A percentile compares a stretch with the other conserved stretches of the same genome.
These are phyloP conservation scores for Cyclotella cryptica DNA, from an alignment of 108 stramenopile species.

Conservation along the genomic window DNA sequence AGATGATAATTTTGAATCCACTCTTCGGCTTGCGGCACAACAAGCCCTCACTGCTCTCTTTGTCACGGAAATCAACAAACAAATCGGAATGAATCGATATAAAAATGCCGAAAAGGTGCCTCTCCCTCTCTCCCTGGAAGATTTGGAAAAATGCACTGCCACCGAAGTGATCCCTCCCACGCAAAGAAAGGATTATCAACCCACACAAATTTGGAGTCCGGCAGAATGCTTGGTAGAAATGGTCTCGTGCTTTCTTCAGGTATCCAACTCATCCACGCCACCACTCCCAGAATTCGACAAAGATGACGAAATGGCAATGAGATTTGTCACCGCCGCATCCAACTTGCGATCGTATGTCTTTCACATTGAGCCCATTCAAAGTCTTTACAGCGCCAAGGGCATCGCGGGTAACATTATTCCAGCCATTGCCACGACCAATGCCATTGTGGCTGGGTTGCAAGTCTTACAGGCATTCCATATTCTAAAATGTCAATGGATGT, in stretches of 20 bases:
- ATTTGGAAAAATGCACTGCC: slow-evolving; percentile 27
- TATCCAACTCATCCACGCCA: slow-evolving; percentile 45
- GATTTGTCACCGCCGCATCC: slow-evolving; percentile 94
- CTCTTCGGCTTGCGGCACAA: slow-evolving; percentile 27
- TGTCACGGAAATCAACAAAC: slow-evolving; percentile 79
- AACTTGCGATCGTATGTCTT: slow-evolving; percentile 93
- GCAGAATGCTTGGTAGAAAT: slow-evolving; percentile 60
- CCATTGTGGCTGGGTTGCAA: slow-evolving; percentile 95
- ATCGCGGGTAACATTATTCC: slow-evolving; percentile 99
- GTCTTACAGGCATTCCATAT: slow-evolving; percentile 82
- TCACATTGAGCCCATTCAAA: slow-evolving; percentile 86
- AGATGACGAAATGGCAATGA: slow-evolving; percentile 94
- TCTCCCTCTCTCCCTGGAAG: slow-evolving; percentile 48
- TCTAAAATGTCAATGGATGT: slow-evolving; percentile 56
- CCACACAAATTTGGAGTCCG: slow-evolving; percentile 64
- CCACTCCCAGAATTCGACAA: slow-evolving; percentile 89
- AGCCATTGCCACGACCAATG: slow-evolving; percentile 99
- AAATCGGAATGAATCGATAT: slow-evolving; percentile 89
- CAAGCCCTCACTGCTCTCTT: slow-evolving; percentile 59
- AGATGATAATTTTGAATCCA: slow-evolving; percentile 15
- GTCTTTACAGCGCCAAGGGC: slow-evolving; percentile 93
- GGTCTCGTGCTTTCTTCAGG: slow-evolving; percentile 53
- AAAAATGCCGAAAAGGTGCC: slow-evolving; percentile 87
- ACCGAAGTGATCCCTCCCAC: slow-evolving; percentile 56
- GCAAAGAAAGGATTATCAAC: slow-evolving; percentile 31